Percentiles rank a stretch among this genome's conserved stretches.
Evolutionary conservation across 2,329 filamentous ascomycete species (phyloP).

Genomic region (Lecanicillium sp.): DNA sequence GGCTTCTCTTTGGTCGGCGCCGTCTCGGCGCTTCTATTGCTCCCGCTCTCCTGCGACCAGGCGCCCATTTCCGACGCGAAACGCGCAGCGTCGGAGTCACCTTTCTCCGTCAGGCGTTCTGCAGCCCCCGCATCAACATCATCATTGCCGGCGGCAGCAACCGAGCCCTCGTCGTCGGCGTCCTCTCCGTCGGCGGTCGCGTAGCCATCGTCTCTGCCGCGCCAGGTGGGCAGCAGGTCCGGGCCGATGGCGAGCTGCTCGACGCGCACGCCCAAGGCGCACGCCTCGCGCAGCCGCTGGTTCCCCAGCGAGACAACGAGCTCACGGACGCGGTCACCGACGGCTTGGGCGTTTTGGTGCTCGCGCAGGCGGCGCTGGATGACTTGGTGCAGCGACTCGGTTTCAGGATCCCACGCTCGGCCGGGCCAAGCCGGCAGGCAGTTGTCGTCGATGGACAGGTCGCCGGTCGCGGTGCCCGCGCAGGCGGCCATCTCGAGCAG

Average conservation of each 20-base stretch:
- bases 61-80: not conserved
- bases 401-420: constrained; percentile 21
- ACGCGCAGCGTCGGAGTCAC: constrained; percentile 14
- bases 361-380: constrained; percentile 22
- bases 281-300: constrained; percentile 22
- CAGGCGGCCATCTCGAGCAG: constrained; percentile 19
- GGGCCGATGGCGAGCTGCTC: constrained; percentile 21
- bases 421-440: constrained; percentile 26
- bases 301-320: constrained; percentile 24
- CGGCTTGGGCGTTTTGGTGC: constrained; percentile 15
- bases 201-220: not conserved
- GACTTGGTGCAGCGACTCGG: constrained; percentile 20
- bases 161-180: constrained; percentile 1
- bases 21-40: not conserved
- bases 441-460: constrained; percentile 23
- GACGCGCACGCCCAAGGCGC: constrained; percentile 17
- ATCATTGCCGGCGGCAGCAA: constrained; percentile 7
- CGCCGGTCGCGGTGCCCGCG: constrained; percentile 14
- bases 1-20: not conserved
- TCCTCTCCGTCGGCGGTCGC: no score
- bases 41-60: constrained; percentile 7
- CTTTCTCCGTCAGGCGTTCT: constrained; percentile 13
- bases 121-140: not conserved
- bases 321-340: constrained; percentile 18
- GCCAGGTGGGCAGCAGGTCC: constrained; percentile 26